phyloP scores from a whole-genome alignment of 495 filamentous ascomycete genomes.

The Ascobolus immersus region DNA sequence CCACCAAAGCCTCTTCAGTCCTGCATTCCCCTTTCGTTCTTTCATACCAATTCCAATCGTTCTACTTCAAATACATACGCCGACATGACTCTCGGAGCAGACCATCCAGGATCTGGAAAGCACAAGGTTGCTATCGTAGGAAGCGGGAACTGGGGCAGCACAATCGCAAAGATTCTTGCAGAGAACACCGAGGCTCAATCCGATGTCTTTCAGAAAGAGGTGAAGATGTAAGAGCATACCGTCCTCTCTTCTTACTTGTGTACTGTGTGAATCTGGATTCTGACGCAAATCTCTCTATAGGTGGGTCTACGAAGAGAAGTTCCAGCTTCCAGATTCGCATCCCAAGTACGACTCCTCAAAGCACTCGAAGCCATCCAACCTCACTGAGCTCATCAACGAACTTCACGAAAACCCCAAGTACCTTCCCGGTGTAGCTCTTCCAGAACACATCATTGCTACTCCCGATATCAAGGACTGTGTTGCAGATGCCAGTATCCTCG shows the following conservation, averaged over 20 bases:
- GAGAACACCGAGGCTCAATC: conserved; percentile 61
- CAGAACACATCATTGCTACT: conserved; percentile 66
- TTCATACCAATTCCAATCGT: too few species aligned
- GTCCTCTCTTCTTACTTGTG: neutral
- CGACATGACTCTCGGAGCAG: too few species aligned
- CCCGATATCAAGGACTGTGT: conserved; percentile 64
- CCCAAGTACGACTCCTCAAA: conserved; percentile 21
- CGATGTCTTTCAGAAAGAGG: conserved; percentile 58
- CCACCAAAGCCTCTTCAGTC: too few species aligned
- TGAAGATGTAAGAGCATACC: conserved; percentile 67
- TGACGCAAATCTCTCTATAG: conserved; percentile 3
- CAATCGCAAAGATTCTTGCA: conserved; percentile 88
- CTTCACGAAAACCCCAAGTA: conserved; percentile 96
- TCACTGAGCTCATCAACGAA: conserved; percentile 74
- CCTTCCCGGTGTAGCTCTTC: conserved; percentile 62
- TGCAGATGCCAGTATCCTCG: conserved; percentile 54
- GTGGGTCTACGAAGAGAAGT: conserved; percentile 19
- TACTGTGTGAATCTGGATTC: conserved; percentile 1
- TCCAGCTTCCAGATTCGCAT: conserved; percentile 14
- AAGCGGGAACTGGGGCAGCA: conserved; percentile 93
- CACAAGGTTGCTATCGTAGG: conserved; percentile 90
- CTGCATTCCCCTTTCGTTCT: too few species aligned
- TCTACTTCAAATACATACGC: too few species aligned
- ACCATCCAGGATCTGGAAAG: too few species aligned
- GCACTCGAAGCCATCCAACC: conserved; percentile 42